phyloP scores from a whole-genome alignment of 2,329 filamentous ascomycete species.

The Arthroderma sp. region DNA sequence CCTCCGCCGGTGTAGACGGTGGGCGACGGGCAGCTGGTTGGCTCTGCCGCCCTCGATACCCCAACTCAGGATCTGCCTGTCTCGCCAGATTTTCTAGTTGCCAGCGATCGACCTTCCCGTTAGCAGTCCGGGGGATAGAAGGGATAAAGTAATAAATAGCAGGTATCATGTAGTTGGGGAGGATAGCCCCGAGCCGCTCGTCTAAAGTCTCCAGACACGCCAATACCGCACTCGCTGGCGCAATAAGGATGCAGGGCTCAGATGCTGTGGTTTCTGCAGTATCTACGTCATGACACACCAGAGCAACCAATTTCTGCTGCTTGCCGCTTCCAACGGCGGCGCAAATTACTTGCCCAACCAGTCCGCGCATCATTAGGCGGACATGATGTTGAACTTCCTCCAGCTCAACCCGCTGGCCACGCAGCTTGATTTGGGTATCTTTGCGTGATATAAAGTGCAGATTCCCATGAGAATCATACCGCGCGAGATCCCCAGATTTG shows the following conservation, averaged over 20 bases:
- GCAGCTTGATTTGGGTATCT: neutral
- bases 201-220: no score
- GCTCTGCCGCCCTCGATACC: no score
- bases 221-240: no score
- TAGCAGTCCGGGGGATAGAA: neutral
- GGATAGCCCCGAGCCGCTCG: neutral
- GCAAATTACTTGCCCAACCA: no score
- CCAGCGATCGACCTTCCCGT: constrained; percentile 8
- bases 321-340: no score
- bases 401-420: neutral
- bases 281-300: no score
- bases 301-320: no score
- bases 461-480: neutral
- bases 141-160: neutral
- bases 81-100: constrained; percentile 17
- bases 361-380: no score
- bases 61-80: neutral
- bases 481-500: neutral
- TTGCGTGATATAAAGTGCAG: neutral
- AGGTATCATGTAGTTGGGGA: constrained; percentile 9
- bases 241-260: no score
- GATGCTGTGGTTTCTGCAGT: no score
- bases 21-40: no score
- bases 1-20: neutral
- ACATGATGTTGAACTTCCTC: neutral